A percentile compares a stretch with the other conserved stretches of the same genome.
Conservation (phyloP, 116 monocot genomes). For the Cymodocea nodosa region DNA sequence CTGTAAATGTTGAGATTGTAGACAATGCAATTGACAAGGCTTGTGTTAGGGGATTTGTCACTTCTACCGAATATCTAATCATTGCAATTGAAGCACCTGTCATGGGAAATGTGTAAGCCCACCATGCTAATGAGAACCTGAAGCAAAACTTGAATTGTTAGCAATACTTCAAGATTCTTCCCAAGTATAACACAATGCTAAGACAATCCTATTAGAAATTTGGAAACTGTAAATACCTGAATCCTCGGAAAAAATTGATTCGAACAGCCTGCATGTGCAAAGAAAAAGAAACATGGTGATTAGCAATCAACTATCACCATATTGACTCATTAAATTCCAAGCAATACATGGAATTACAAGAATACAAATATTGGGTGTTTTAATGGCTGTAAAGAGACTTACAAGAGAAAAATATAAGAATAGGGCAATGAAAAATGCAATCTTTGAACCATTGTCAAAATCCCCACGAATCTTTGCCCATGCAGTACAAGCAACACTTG, state of each 20-base stretch:
- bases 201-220: too few species aligned
- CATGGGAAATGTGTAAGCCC: constrained; percentile 91
- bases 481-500: constrained; percentile 27
- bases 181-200: too few species aligned
- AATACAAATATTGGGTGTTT: background rate
- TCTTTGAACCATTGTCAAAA: constrained; percentile 23
- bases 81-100: constrained; percentile 60
- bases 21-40: constrained; percentile 32
- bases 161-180: too few species aligned
- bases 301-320: background rate
- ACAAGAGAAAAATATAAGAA: constrained; percentile 33
- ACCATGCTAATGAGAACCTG: constrained; percentile 88
- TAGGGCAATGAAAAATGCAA: constrained; percentile 18
- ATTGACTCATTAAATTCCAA: too few species aligned
- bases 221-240: constrained; percentile 30
- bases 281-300: background rate
- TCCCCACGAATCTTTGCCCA: constrained; percentile 27
- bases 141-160: background rate
- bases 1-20: constrained; percentile 50
- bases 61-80: constrained; percentile 42
- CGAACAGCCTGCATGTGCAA: constrained; percentile 51
- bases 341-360: background rate
- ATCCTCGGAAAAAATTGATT: constrained; percentile 77
- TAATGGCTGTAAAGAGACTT: background rate
- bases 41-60: constrained; percentile 38